Evolutionary conservation across 2,329 filamentous ascomycete genomes (phyloP).

Genomic region (Exserohilum rostratum): DNA sequence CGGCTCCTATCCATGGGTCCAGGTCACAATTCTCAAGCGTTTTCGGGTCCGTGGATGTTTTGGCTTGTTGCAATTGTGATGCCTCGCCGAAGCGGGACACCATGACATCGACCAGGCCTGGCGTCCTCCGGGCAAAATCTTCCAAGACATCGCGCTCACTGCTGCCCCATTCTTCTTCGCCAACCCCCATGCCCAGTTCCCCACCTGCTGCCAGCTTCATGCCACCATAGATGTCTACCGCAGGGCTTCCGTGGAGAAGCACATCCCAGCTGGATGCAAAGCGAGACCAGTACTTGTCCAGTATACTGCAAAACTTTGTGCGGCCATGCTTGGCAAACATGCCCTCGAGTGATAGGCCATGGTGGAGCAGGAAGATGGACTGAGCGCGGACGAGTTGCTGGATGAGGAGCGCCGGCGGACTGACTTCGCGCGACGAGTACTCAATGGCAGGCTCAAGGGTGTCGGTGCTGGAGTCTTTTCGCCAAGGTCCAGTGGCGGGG

Average conservation of each 20-base stretch:
- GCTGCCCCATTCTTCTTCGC: conserved; percentile 93
- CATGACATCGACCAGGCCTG: conserved; percentile 85
- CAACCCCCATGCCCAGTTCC: conserved; percentile 90
- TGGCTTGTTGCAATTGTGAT: conserved; percentile 37
- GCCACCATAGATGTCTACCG: conserved; percentile 76
- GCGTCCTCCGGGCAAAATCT: conserved; percentile 77
- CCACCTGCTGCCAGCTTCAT: conserved; percentile 89
- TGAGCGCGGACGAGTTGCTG: conserved; percentile 85
- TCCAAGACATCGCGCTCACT: conserved; percentile 93
- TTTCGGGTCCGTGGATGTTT: conserved; percentile 33
- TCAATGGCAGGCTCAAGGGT: conserved; percentile 61
- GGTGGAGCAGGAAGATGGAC: conserved; percentile 83
- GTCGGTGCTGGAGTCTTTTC: conserved; percentile 22
- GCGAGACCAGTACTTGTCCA: conserved; percentile 81
- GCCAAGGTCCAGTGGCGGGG: conserved; percentile 53
- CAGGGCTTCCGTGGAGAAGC: conserved; percentile 86
- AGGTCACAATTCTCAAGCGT: conserved; percentile 28
- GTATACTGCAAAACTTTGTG: conserved; percentile 70
- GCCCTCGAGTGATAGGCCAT: conserved; percentile 74
- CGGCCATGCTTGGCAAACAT: conserved; percentile 71
- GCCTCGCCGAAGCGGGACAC: conserved; percentile 82
- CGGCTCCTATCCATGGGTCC: conserved; percentile 75
- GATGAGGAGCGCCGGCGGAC: conserved; percentile 76
- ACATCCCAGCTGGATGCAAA: conserved; percentile 79
- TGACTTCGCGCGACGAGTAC: conserved; percentile 89